Percentiles rank a stretch among this genome's conserved stretches.
These are phyloP conservation scores for Sphagnum magellanicum DNA, from an alignment of 228 moss, liverwort and hornwort species.

Conservation along the genomic window DNA sequence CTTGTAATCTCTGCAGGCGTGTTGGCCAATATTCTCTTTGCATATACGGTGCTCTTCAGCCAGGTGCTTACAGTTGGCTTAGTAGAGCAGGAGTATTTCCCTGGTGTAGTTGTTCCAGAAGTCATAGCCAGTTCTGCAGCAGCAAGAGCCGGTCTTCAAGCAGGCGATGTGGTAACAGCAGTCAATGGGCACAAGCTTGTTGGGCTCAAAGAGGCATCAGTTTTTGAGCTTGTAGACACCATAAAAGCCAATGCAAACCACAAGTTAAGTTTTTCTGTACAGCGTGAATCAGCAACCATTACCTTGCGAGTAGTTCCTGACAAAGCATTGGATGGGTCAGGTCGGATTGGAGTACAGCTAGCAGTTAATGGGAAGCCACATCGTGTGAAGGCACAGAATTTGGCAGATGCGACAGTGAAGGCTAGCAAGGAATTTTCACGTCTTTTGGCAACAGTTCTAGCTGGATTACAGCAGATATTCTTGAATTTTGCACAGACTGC, in stretches of 20 bases:
- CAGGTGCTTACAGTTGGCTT: conserved; percentile 78
- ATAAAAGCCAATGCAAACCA: conserved; percentile 72
- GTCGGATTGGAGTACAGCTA: conserved; percentile 92
- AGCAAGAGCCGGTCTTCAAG: conserved; percentile 54
- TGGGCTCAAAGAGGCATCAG: conserved; percentile 45
- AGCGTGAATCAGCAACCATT: conserved; percentile 39
- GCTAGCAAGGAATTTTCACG: conserved; percentile 57
- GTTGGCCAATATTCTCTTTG: conserved; percentile 79
- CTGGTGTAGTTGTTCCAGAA: conserved; percentile 81
- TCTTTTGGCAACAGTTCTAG: conserved; percentile 48
- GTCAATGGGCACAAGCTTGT: conserved; percentile 53
- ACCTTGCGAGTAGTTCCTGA: conserved; percentile 66
- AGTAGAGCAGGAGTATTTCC: conserved; percentile 76
- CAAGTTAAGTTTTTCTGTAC: conserved; percentile 43
- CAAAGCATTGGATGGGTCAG: conserved; percentile 64
- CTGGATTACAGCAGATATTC: conserved; percentile 72
- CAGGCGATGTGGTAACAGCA: conserved; percentile 71
- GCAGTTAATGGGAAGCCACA: conserved; percentile 72
- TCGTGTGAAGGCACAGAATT: conserved; percentile 57
- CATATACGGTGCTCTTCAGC: conserved; percentile 68
- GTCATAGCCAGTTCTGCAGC: conserved; percentile 79
- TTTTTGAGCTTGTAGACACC: conserved; percentile 77
- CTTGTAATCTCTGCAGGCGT: conserved; percentile 95
- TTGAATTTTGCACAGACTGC: conserved; percentile 87
- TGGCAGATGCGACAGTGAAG: conserved; percentile 44